Evolutionary conservation across 1,139 yeast genomes (phyloP), one percentile per base, ranked within the genome.

Genomic region (Candida tunisiensis): DNA sequence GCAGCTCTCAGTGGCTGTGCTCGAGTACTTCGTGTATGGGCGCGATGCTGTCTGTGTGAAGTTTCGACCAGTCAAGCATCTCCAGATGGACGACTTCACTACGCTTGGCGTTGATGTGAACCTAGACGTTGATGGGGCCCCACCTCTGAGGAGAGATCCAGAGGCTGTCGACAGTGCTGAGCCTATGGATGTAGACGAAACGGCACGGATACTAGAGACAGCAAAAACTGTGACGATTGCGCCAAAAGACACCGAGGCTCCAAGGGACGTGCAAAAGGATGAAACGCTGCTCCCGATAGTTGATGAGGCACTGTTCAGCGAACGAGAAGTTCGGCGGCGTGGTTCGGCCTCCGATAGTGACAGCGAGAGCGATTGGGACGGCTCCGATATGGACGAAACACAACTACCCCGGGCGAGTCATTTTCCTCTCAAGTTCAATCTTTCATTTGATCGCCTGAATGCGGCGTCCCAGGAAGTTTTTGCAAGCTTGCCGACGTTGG

Each of bases 21-120:
- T 55, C 35, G 93, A 82, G 33, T 83, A 70, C 42, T 83, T 93
- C 92, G 55, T 44, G 1, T 65, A 64, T 38, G 95, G 94, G 1
- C 71, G 70, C 40, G 53, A 44, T 14, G 63, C 59, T 3, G 66
- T 73, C 34, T 78, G 92, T 40, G 57, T 78, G 8, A 68, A 60
- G 35, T 45, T 60, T 26, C 55, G 49, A 31, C 54, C 59, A 3
- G 52, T 62, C 15, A 37, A 35, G 10, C 45, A 44, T 30, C 31
- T 61, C n/a, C n/a, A n/a, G n/a, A n/a, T n/a, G n/a, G n/a, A n/a
- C n/a, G n/a, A n/a, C n/a, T n/a, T n/a, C n/a, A n/a, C n/a, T n/a
- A n/a, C n/a, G 21, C 35, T 33, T 9, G 33, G 27, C 4, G 36
- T 29, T 10, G 28, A 29, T 18, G 32, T 31, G 19, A 37, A 30